These are phyloP conservation scores for Veloboletus limbatus DNA, from an alignment of 1,284 basidiomycete species.

Conservation along the genomic window DNA sequence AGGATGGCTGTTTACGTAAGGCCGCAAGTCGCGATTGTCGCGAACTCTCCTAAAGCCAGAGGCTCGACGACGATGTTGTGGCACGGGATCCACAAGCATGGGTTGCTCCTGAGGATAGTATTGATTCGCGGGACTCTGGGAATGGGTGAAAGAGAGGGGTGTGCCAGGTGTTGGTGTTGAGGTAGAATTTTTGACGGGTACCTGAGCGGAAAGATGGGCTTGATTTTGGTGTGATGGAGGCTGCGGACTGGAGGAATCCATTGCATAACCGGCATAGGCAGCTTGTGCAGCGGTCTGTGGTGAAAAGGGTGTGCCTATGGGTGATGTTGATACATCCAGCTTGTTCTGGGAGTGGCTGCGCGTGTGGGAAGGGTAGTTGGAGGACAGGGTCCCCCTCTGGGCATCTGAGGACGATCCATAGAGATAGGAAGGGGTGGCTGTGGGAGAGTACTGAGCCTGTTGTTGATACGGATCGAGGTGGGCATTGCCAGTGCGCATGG, in stretches of 20 bases:
- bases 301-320: conserved; percentile 52
- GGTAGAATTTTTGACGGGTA: conserved; percentile 30
- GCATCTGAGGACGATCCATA: conserved; percentile 49
- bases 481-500: conserved; percentile 52
- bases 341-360: conserved; percentile 61
- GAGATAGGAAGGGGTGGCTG: conserved; percentile 47
- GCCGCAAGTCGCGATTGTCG: conserved; percentile 66
- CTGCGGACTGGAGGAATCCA: conserved; percentile 62
- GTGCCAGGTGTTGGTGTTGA: conserved; percentile 67
- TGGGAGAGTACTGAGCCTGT: conserved; percentile 63
- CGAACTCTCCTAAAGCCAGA: conserved; percentile 71
- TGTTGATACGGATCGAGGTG: conserved; percentile 68
- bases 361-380: conserved; percentile 54
- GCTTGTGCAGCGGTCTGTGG: conserved; percentile 42
- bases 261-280: conserved; percentile 42
- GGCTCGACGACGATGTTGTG: conserved; percentile 64
- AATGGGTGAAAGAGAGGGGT: conserved; percentile 61
- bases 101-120: conserved; percentile 62
- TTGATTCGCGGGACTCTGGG: conserved; percentile 45
- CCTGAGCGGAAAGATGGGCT: conserved; percentile 29
- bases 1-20: conserved; percentile 58
- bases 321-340: conserved; percentile 51
- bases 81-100: conserved; percentile 63
- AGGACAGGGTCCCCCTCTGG: conserved; percentile 41
- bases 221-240: conserved; percentile 48